Conservation (phyloP, 345 rosid genomes). For the Populus simonii region DNA sequence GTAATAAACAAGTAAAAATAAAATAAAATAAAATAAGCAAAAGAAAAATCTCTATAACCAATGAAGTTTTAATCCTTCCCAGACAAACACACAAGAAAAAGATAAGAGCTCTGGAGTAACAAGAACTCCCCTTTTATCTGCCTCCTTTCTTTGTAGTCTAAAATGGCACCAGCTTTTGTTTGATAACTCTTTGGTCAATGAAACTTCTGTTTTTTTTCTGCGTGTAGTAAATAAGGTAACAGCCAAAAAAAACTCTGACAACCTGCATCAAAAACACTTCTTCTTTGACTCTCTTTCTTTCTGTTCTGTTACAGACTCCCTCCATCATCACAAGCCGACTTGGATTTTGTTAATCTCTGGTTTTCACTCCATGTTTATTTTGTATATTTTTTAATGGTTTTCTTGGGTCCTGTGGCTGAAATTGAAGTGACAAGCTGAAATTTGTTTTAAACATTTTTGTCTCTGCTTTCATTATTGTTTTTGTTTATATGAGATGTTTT, state of each 20-base stretch:
- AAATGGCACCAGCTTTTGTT: background rate
- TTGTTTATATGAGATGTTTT: background rate
- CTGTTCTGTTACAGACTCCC: background rate
- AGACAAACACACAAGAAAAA: background rate
- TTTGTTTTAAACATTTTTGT: background rate
- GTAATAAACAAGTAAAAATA: background rate
- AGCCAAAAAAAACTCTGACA: background rate
- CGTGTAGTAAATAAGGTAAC: background rate
- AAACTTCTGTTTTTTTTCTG: background rate
- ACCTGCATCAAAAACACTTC: background rate
- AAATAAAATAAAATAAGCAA: background rate
- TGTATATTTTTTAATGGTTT: background rate
- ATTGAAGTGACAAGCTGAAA: background rate
- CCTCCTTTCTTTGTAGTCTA: background rate
- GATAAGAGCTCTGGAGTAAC: background rate
- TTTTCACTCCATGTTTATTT: background rate
- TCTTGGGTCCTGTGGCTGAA: conserved; percentile 7
- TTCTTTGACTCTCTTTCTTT: background rate
- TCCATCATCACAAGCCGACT: background rate
- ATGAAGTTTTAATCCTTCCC: background rate
- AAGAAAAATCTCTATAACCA: background rate
- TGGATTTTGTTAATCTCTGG: background rate
- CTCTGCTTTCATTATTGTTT: background rate
- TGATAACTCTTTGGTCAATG: background rate
- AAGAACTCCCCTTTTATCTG: background rate